phyloP scores from a whole-genome alignment of 2,329 filamentous ascomycete genomes.

The Aureobasidium sp. region DNA sequence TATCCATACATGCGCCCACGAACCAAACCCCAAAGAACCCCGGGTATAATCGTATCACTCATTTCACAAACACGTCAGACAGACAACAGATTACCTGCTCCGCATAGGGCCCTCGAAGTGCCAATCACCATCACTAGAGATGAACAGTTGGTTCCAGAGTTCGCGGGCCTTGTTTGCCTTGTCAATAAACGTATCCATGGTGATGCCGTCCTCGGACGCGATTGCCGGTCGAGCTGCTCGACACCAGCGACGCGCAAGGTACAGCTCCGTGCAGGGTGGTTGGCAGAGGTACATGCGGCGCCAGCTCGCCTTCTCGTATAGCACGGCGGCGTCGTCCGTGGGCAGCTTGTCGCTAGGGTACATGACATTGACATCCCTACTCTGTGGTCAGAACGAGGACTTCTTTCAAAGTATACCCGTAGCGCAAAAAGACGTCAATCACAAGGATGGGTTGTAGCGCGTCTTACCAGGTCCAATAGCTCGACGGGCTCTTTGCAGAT shows the following conservation, averaged over 20 bases:
- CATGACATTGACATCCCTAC: slow-evolving; percentile 23
- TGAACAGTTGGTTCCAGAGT: slow-evolving; percentile 24
- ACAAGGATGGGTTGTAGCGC: not conserved
- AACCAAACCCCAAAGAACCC: not conserved
- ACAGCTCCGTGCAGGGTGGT: slow-evolving; percentile 25
- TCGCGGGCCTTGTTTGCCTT: slow-evolving; percentile 19
- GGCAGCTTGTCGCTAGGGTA: slow-evolving; percentile 21
- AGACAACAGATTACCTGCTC: slow-evolving; percentile 15
- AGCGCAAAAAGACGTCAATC: too few species aligned
- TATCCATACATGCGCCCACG: not conserved
- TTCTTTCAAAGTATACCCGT: not conserved
- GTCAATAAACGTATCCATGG: slow-evolving; percentile 25
- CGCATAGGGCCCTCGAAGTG: slow-evolving; percentile 28
- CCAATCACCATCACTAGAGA: slow-evolving; percentile 27
- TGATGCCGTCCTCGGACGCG: slow-evolving; percentile 21
- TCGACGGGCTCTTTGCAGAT: slow-evolving; percentile 8
- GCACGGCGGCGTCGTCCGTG: slow-evolving; percentile 16
- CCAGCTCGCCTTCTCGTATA: slow-evolving; percentile 26
- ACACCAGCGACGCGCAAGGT: slow-evolving; percentile 25
- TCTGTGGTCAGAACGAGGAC: not conserved
- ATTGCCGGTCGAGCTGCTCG: slow-evolving; percentile 21
- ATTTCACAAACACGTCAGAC: not conserved
- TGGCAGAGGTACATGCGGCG: slow-evolving; percentile 27
- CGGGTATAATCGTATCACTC: slow-evolving; percentile 7
- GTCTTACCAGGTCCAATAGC: slow-evolving; percentile 24